Evolutionary conservation across 2,329 filamentous ascomycete species (phyloP).

Genomic region (Diaporthe amygdali): DNA sequence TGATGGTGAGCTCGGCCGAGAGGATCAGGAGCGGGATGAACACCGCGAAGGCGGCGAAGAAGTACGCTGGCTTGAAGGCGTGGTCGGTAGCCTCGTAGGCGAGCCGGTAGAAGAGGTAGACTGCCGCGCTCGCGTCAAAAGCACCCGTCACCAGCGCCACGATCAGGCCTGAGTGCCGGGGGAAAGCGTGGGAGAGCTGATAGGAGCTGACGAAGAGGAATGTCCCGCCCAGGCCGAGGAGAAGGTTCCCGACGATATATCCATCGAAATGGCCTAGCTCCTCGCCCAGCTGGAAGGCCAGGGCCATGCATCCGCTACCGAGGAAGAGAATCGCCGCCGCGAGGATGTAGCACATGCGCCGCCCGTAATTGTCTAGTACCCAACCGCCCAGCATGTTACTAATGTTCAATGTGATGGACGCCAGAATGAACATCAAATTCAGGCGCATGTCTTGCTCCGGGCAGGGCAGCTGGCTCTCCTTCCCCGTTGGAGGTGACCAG

Average conservation of each 20-base stretch:
- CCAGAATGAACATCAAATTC: constrained; percentile 67
- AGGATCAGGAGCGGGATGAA: constrained; percentile 43
- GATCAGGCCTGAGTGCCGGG: constrained; percentile 62
- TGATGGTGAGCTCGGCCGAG: constrained; percentile 42
- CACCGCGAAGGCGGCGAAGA: constrained; percentile 44
- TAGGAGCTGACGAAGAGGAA: constrained; percentile 70
- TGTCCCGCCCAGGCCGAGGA: constrained; percentile 65
- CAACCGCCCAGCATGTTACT: constrained; percentile 70
- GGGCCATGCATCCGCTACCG: constrained; percentile 54
- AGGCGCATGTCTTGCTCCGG: constrained; percentile 56
- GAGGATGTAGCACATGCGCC: constrained; percentile 65
- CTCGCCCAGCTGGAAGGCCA: constrained; percentile 21
- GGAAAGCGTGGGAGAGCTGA: constrained; percentile 69
- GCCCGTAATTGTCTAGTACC: constrained; percentile 70
- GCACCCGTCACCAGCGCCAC: constrained; percentile 66
- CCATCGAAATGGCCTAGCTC: constrained; percentile 54
- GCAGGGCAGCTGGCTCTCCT: constrained; percentile 46
- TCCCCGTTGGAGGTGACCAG: not conserved
- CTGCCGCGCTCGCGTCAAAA: constrained; percentile 67
- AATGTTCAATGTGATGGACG: constrained; percentile 61
- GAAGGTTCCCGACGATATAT: constrained; percentile 62
- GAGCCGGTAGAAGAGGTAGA: constrained; percentile 65
- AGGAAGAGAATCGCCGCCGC: constrained; percentile 66
- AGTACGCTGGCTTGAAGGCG: constrained; percentile 40
- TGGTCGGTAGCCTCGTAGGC: constrained; percentile 52